Evolutionary conservation across 192 early-diverging fungal species (phyloP), one percentile per base, ranked within the genome.

Genomic region (Pilaira anomala): DNA sequence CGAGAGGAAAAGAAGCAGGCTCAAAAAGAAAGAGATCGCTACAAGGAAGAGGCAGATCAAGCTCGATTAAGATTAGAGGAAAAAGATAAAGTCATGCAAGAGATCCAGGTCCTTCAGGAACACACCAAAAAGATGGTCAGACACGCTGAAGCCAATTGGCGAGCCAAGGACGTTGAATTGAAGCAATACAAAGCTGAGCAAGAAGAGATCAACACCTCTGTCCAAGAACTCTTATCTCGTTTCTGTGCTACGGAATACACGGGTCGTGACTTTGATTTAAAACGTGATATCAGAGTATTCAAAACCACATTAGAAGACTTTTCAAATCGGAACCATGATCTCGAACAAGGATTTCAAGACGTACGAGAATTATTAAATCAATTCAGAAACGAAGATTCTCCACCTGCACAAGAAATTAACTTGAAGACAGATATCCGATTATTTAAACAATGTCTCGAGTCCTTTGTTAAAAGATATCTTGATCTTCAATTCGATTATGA

Each of bases 61-160:
- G 6, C 11, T 1, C 11, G 6, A 9, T 5, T 3, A 6, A 36
- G 11, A 4, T 9, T 36, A 9, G 33, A 36, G n/a, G 53, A 30
- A 29, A 29, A 30, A 7, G 25, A 12, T n/a, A n/a, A 30, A 29
- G n/a, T 14, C 2, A 11, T 9, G 13, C 7, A 11, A 2, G 28
- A 18, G 30, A 19, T 55, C 7, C 12, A 55, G 9, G 19, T 29
- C 6, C 11, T 1, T 36, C 33, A 36, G 4, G 33, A 36, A 6
- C 33, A 36, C 1, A 36, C 33, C 11, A 36, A 36, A 36, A 9
- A 9, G 11, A 36, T 36, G 33, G 33, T 36, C 5, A 2, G 22
- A 46, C 53, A 40, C 2, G 68, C 73, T n/a, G 58, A 75, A 33
- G 50, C 59, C 16, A 60, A 75, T 24, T 75, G 73, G 73, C 56